Conservation (phyloP, 306 rosid genomes). For the Argentina anserina region DNA sequence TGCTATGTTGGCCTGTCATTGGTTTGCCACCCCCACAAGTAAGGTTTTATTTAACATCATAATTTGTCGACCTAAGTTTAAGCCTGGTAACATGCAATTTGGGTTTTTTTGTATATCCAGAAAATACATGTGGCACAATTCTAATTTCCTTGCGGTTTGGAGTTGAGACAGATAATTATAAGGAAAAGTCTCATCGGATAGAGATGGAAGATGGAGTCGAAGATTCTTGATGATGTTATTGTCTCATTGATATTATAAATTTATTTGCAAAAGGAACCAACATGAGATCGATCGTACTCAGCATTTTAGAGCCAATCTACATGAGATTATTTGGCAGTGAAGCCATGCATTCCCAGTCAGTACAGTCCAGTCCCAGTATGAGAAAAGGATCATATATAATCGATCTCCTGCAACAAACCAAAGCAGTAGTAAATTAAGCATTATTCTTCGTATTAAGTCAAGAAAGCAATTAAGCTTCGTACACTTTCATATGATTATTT, state of each 20-base stretch:
- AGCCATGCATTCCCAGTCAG: too few relatives aligned
- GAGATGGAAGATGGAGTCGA: neutral
- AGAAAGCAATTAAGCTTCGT: too few relatives aligned
- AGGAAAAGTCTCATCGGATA: neutral
- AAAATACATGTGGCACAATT: neutral
- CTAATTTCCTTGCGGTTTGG: neutral
- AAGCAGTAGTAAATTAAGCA: too few relatives aligned
- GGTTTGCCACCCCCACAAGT: neutral
- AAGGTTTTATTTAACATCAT: neutral
- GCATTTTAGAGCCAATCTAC: too few relatives aligned
- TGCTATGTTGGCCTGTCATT: neutral
- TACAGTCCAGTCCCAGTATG: too few relatives aligned
- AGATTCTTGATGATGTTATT: neutral
- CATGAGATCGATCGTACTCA: too few relatives aligned
- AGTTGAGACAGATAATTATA: neutral
- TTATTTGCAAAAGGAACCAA: too few relatives aligned
- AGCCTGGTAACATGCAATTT: constrained; percentile 22
- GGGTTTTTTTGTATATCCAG: constrained; percentile 4
- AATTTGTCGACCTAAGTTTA: constrained; percentile 14
- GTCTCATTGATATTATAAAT: neutral
- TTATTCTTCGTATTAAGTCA: too few relatives aligned
- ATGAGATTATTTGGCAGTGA: too few relatives aligned
- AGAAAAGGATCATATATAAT: too few relatives aligned
- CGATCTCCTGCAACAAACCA: too few relatives aligned
- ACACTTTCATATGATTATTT: too few relatives aligned